Base-by-base conservation (phyloP, 495 filamentous ascomycete genomes). In the Letharia columbiana region DNA sequence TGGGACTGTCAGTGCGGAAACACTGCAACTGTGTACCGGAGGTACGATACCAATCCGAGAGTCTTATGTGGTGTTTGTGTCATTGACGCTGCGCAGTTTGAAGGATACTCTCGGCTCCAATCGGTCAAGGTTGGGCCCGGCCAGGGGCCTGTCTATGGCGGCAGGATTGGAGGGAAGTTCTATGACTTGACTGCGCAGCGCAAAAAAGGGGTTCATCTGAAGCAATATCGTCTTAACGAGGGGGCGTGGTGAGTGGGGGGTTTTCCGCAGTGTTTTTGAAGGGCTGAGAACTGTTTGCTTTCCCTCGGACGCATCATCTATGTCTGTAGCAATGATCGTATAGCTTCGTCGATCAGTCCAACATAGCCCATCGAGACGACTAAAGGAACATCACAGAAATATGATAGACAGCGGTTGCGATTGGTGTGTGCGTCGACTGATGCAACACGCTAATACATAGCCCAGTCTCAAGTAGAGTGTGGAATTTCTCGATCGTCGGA, bases 141-240 rank as follows among this genome's bases (percentile, higher is more conserved):
- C 18, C n/a, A 20, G 18, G 58, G 35, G 35, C 37, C 37, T 10
- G 40, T 18, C 31, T 57, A 35, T n/a, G 45, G 37, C 39, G 60
- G 33, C 12, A 54, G 52, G 2, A 61, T 67, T 41, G 65, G 65
- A 13, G 65, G 60, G 1, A 66, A 56, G 2, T 57, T 4, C 28
- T 67, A 63, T 33, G 60, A 67, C 28, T 41, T 67, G 20, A 62
- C 35, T 7, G 39, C 60, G n/a, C 35, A 61, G 40, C 57, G 65
- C 20, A 67, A 67, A 23, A 60, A 40, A 12, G 64, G 64, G 6
- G 13, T 13, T 15, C 28, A 66, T 33, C 49, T 66, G 41, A 37
- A 49, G 41, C 23, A 18, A 37, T 61, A 66, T 28, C 42, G 37
- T n/a, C 28, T 45, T 44, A 31, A 18, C 18, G 31, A 33, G 20